Percentiles rank a stretch among this genome's conserved stretches.
phyloP scores from a whole-genome alignment of 1,284 basidiomycete species.

The Tremellales sp. region DNA sequence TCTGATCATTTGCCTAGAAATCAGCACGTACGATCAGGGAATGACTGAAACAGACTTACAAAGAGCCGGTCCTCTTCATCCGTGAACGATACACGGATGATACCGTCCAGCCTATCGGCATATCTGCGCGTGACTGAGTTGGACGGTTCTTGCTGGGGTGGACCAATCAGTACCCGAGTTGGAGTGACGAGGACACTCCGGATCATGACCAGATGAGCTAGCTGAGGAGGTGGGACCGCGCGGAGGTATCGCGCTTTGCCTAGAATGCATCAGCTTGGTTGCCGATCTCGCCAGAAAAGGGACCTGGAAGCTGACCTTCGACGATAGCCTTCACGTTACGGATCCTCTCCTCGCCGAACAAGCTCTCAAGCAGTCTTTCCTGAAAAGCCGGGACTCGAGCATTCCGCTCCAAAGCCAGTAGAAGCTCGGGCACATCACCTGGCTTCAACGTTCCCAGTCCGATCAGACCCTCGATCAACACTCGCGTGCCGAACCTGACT shows the following conservation, averaged over 20 bases:
- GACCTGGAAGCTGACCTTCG: constrained; percentile 21
- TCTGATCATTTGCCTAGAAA: constrained; percentile 30
- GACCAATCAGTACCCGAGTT: constrained; percentile 42
- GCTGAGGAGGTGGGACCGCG: constrained; percentile 4
- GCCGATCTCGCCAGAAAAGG: too few species aligned
- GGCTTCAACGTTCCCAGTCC: constrained; percentile 39
- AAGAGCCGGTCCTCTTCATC: constrained; percentile 45
- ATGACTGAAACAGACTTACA: constrained; percentile 19
- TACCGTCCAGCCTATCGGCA: constrained; percentile 33
- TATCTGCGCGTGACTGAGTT: constrained; percentile 46
- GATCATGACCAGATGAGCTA: constrained; percentile 38
- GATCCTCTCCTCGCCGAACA: constrained; percentile 41
- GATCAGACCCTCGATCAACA: constrained; percentile 45
- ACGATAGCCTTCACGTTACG: constrained; percentile 25
- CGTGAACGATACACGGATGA: constrained; percentile 45
- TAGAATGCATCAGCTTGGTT: too few species aligned
- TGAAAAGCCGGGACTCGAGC: constrained; percentile 20
- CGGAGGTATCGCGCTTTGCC: constrained; percentile 24
- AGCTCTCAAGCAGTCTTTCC: constrained; percentile 36
- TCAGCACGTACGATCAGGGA: constrained; percentile 3
- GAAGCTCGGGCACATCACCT: constrained; percentile 20
- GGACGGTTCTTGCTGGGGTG: constrained; percentile 43
- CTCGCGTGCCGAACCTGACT: constrained; percentile 35
- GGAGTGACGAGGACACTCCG: constrained; percentile 45
- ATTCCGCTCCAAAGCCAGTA: constrained; percentile 16